A percentile compares a stretch with the other conserved stretches of the same genome.
Conservation (phyloP, 2,329 filamentous ascomycete genomes). For the Herpotrichia juniperi region DNA sequence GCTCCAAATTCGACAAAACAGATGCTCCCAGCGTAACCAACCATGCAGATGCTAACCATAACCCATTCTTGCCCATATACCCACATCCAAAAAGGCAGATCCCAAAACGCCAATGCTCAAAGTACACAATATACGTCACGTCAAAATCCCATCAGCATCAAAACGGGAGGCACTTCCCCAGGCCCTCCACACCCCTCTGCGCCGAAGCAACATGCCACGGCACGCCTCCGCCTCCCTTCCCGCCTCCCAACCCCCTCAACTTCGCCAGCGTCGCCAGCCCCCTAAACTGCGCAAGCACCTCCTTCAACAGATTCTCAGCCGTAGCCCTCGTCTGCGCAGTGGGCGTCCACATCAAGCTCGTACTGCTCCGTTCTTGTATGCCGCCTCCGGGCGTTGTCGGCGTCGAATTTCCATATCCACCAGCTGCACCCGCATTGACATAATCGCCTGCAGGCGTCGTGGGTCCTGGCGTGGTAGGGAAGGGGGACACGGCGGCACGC, state of each 20-base stretch:
- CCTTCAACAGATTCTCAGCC: conserved; percentile 68
- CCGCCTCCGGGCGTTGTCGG: too few relatives aligned
- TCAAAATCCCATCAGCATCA: neutral
- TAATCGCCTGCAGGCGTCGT: neutral
- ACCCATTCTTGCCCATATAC: neutral
- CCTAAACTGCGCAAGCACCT: conserved; percentile 73
- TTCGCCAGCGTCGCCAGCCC: conserved; percentile 72
- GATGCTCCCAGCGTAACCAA: neutral
- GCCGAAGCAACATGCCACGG: conserved; percentile 81
- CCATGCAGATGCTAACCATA: neutral
- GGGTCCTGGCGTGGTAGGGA: conserved; percentile 26
- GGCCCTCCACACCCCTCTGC: conserved; percentile 69
- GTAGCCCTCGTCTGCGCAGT: conserved; percentile 36
- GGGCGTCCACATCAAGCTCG: conserved; percentile 41
- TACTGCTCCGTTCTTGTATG: conserved; percentile 28
- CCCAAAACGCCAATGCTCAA: neutral
- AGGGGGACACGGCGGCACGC: conserved; percentile 36
- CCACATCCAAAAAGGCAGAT: neutral
- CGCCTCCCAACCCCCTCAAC: conserved; percentile 65
- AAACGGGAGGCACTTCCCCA: conserved; percentile 50
- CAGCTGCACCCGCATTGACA: too few relatives aligned
- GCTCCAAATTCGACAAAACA: neutral
- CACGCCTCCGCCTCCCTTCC: conserved; percentile 64
- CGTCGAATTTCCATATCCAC: too few relatives aligned
- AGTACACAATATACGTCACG: neutral